Percentiles rank a stretch among this genome's conserved stretches.
Conservation (phyloP, 2,329 filamentous ascomycete genomes). For the Monosporascus sp. region DNA sequence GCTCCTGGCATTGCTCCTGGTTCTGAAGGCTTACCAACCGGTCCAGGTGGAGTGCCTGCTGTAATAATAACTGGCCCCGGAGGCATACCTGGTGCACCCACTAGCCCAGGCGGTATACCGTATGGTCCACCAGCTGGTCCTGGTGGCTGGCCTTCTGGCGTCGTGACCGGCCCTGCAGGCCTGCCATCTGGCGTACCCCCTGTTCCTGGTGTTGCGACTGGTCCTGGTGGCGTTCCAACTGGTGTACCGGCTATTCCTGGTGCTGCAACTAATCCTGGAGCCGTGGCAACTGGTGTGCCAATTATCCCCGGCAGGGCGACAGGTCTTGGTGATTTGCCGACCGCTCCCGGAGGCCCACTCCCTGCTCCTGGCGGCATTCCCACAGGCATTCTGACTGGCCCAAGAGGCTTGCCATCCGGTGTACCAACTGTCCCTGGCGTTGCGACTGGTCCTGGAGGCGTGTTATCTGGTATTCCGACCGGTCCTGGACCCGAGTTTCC, state of each 20-base stretch:
- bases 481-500: not conserved
- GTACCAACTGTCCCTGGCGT: not conserved
- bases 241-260: not conserved
- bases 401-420: not conserved
- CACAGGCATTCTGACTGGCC: not conserved
- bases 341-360: not conserved
- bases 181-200: not conserved
- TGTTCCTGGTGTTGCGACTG: not conserved
- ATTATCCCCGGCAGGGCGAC: not conserved
- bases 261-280: not conserved
- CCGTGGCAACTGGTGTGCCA: not conserved
- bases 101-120: no score
- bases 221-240: not conserved
- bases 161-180: not conserved
- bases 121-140: not conserved
- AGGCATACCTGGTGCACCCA: no score
- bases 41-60: not conserved
- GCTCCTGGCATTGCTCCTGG: not conserved
- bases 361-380: not conserved
- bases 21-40: not conserved
- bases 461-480: not conserved
- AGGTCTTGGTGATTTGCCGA: no score
- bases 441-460: constrained; percentile 2
- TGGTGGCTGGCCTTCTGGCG: not conserved
- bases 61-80: not conserved